Evolutionary conservation across 2,329 filamentous ascomycete species (phyloP), one percentile per base, ranked within the genome.

Genomic region (Phaeoacremonium minimum): DNA sequence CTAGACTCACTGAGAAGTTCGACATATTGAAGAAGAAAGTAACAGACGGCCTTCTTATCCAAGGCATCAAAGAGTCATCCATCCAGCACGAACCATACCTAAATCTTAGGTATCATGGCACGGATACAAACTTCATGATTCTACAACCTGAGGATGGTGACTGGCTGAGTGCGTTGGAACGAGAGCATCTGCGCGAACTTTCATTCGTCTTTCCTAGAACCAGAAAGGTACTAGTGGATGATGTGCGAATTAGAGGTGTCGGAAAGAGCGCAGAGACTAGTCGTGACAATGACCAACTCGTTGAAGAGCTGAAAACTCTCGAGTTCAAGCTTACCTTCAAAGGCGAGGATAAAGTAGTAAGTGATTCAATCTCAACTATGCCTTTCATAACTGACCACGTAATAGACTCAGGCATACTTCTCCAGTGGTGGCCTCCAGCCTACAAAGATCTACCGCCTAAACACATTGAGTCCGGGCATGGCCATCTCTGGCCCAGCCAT

Each of bases 81-180:
- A 84, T 94, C n/a, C 69, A 78, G 0, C 91, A 88, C 47, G 87
- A 94, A 53, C 84, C 91, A 51, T 95, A 94, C 51, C 75, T 95
- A 38, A 94, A 95, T 53, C 87, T 95, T 79, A 73, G 87, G 37
- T 94, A 94, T 51, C 75, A 86, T 16, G 87, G 87, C 6, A 93
- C 87, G 0, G 87, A 93, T 52, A 90, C 86, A 7, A 85, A 87
- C 2, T 70, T 94, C 19, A 94, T 94, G 87, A 77, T 93, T 33
- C 63, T 89, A 44, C 85, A 82, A 55, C 86, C 87, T 43, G 65
- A 59, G 14, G 79, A 77, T 7, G 77, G 85, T 15, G 75, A 84
- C 8, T 90, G 83, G 83, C 81, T 80, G 1, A 94, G 88, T 60
- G 85, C 83, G 2, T 76, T 83, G 46, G 87, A 85, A 0, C 30